phyloP scores from a whole-genome alignment of 371 early-diverging fungal genomes.

The Parasitella parasitica region DNA sequence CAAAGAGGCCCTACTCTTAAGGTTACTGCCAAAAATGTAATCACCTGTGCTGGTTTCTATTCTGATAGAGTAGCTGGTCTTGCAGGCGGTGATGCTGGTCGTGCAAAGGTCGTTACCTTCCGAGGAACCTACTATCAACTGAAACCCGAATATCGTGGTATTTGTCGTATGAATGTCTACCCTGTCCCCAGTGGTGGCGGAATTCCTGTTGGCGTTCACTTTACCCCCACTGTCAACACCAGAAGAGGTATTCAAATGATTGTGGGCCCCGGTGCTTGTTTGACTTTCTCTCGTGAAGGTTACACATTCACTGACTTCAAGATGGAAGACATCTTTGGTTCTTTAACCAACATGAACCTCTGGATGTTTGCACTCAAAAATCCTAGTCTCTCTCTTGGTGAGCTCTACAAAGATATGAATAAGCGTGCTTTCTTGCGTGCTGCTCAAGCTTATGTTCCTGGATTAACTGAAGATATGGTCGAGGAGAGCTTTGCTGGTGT shows the following conservation, averaged over 20 bases:
- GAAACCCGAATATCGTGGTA: conserved; percentile 38
- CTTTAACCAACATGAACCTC: conserved; percentile 33
- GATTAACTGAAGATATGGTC: conserved; percentile 44
- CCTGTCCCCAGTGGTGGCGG: conserved; percentile 51
- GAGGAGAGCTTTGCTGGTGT: conserved; percentile 50
- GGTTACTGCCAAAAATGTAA: conserved; percentile 40
- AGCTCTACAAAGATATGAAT: conserved; percentile 46
- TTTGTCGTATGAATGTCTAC: conserved; percentile 47
- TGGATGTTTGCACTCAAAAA: conserved; percentile 47
- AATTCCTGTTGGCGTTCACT: conserved; percentile 50
- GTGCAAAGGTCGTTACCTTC: conserved; percentile 41
- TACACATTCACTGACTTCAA: conserved; percentile 43
- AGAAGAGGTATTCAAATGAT: conserved; percentile 50
- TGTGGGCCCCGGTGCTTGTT: conserved; percentile 51
- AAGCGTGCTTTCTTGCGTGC: conserved; percentile 43
- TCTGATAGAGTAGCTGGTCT: conserved; percentile 42
- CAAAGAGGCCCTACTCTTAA: conserved; percentile 39
- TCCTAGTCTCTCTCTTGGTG: conserved; percentile 39
- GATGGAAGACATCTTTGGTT: conserved; percentile 30
- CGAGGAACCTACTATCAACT: conserved; percentile 50
- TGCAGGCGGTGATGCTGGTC: conserved; percentile 39
- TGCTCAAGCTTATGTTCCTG: conserved; percentile 40
- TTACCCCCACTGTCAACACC: conserved; percentile 45
- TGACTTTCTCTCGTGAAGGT: conserved; percentile 50
- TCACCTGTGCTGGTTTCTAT: conserved; percentile 52